These are phyloP conservation scores for Geranium brycei DNA, from an alignment of 345 rosid genomes.

Conservation along the genomic window DNA sequence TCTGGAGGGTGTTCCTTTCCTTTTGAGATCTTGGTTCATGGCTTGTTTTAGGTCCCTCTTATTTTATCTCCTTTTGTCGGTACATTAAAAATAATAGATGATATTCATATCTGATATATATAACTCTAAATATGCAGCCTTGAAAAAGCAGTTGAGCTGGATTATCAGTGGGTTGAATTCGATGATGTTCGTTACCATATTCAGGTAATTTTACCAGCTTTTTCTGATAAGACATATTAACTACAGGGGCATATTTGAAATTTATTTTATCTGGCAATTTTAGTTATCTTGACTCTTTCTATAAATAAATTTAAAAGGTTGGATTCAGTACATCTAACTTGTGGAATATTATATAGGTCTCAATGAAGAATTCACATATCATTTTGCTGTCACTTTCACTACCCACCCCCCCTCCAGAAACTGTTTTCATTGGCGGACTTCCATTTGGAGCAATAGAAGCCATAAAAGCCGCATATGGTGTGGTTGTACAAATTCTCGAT, in stretches of 20 bases:
- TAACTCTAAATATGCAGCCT: constrained; percentile 30
- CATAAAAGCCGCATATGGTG: constrained; percentile 48
- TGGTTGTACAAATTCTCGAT: constrained; percentile 80
- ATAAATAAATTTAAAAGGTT: neutral
- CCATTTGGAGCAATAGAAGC: constrained; percentile 11
- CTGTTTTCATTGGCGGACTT: too few species aligned
- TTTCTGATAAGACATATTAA: neutral
- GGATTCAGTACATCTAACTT: constrained; percentile 5
- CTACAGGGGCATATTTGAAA: neutral
- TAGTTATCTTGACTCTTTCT: neutral
- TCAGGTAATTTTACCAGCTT: constrained; percentile 38
- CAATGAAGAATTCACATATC: constrained; percentile 70
- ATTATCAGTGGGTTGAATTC: constrained; percentile 87
- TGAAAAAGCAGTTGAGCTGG: constrained; percentile 80
- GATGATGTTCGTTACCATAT: constrained; percentile 87
- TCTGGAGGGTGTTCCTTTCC: neutral
- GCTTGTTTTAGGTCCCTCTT: neutral
- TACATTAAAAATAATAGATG: too few species aligned
- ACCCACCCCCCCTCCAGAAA: constrained; percentile 20
- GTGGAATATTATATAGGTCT: constrained; percentile 35
- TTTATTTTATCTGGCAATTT: too few species aligned
- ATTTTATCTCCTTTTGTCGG: too few species aligned
- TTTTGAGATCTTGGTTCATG: neutral
- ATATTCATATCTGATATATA: neutral
- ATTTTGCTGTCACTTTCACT: constrained; percentile 65